phyloP scores from a whole-genome alignment of 163 green algal species.

The Trebouxia gelatinosa region DNA sequence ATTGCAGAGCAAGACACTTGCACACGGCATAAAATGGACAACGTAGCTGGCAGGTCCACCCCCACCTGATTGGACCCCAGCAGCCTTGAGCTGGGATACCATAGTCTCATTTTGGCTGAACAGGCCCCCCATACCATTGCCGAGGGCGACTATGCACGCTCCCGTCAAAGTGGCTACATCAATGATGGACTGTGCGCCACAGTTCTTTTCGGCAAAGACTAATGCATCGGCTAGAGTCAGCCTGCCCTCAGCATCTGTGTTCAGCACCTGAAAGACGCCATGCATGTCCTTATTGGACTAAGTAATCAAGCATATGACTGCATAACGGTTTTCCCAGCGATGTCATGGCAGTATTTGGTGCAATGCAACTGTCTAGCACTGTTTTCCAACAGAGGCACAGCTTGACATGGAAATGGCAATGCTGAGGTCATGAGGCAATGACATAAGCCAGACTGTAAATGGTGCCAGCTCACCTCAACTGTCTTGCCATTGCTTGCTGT shows the following conservation, averaged over 20 bases:
- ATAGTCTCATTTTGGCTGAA: background rate
- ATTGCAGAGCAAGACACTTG: no score
- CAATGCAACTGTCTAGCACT: no score
- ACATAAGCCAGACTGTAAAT: no score
- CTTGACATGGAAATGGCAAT: no score
- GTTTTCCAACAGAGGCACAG: no score
- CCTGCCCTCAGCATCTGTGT: constrained; percentile 52
- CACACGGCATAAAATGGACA: no score
- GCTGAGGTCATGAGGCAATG: no score
- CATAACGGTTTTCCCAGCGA: no score
- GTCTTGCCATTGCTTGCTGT: constrained; percentile 94
- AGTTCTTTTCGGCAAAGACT: constrained; percentile 80
- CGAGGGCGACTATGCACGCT: constrained; percentile 85
- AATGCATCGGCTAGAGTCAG: constrained; percentile 94
- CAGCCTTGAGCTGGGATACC: background rate
- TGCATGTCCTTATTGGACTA: no score
- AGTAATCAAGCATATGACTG: no score
- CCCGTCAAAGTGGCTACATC: constrained; percentile 90
- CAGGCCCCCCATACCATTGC: constrained; percentile 25
- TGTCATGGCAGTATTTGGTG: no score
- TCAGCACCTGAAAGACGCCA: constrained; percentile 41
- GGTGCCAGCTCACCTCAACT: constrained; percentile 86
- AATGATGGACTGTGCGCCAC: constrained; percentile 59
- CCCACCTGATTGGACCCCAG: background rate
- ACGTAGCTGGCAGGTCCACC: no score